Evolutionary conservation across 164 flowering plant genomes (phyloP).

Genomic region (Annona cherimola): DNA sequence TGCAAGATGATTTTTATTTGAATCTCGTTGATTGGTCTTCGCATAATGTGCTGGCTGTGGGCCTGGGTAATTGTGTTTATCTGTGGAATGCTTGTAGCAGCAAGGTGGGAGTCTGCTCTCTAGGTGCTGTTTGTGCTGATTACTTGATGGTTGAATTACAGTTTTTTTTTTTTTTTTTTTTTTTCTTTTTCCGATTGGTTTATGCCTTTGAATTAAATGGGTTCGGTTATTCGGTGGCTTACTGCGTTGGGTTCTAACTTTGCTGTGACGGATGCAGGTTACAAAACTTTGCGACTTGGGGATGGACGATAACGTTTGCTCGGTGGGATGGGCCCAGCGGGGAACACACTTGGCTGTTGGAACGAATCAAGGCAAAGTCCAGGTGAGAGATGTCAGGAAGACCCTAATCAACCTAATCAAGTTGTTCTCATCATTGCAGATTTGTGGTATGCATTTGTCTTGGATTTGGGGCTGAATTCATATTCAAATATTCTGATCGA

Average conservation of each 20-base stretch:
- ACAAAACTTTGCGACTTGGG: conserved; percentile 92
- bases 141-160: background rate
- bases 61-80: conserved; percentile 88
- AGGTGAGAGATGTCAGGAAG: conserved; percentile 39
- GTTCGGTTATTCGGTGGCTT: too few species aligned
- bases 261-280: conserved; percentile 43
- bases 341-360: conserved; percentile 89
- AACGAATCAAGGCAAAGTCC: conserved; percentile 76
- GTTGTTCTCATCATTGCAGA: background rate
- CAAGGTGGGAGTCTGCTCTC: conserved; percentile 44
- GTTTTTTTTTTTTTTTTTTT: too few species aligned
- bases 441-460: too few species aligned
- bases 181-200: too few species aligned
- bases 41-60: conserved; percentile 91
- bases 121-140: background rate
- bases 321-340: conserved; percentile 92
- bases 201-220: background rate
- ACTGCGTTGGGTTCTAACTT: background rate
- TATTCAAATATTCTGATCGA: too few species aligned
- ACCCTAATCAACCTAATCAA: background rate
- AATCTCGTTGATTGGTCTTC: conserved; percentile 98
- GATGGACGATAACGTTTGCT: conserved; percentile 78
- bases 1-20: conserved; percentile 95
- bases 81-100: conserved; percentile 98
- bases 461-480: too few species aligned